Base-by-base conservation (phyloP, 768 basidiomycete genomes). In the Psilocybe cubensis region DNA sequence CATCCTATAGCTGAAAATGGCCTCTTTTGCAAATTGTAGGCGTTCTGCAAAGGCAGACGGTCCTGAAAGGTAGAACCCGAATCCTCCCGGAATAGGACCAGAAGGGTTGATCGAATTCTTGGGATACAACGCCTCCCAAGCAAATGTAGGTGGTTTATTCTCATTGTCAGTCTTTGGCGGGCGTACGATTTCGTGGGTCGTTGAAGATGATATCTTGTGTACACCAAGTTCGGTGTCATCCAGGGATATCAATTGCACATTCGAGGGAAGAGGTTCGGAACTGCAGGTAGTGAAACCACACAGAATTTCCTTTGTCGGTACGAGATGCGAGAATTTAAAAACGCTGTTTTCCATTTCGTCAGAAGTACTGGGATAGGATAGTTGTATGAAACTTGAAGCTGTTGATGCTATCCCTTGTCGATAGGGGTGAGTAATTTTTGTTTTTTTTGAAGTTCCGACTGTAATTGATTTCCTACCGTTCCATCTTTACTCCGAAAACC, bases 21-120 rank as follows among this genome's bases (percentile, higher is more conserved):
- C 84, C 56, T 92, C 86, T 17, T 68, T 77, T 12, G 83, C 83
- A 0, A 71, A 64, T 17, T 69, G 66, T 45, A 86, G 64, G 3
- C 54, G 61, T 2, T 70, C 62, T 0, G 70, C 56, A 55, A 86
- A 85, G 14, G 67, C 62, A 2, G 67, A 50, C 4, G 86, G 83
- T 0, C 88, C 89, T 40, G 73, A 68, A 18, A 89, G 65, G 70
- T 91, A 90, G 70, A 91, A 88, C 2, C 86, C 83, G 62, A 89
- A 88, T 3, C 90, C 90, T 1, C 87, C 86, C 1, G 80, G 78
- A 3, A 82, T 74, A 2, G 69, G 52, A 2, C 69, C 78, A 11
- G 73, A 72, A 3, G 87, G 87, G 55, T 84, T 87, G 61, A 86
- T 81, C 66, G 84, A 86, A 0, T 86, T 87, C 54, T 76, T 65